Evolutionary conservation across 129 eudicot genomes (phyloP).

Genomic region (Chrysanthemum seticuspe): DNA sequence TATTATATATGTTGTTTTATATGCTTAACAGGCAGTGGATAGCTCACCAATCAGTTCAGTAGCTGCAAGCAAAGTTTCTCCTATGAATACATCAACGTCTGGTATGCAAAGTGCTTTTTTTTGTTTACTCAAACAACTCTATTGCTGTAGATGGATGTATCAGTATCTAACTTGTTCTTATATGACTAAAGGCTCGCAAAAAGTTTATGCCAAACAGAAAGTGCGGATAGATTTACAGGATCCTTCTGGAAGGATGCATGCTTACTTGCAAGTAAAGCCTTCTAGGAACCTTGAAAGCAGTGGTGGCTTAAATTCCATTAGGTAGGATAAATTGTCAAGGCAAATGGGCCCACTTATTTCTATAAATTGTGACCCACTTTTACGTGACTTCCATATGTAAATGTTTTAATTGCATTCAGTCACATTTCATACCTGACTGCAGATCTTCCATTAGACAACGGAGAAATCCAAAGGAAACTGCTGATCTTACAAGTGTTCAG

Average conservation of each 20-base stretch:
- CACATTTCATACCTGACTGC: slow-evolving; percentile 22
- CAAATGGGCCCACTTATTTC: background rate
- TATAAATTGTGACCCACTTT: background rate
- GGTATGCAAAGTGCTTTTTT: slow-evolving; percentile 37
- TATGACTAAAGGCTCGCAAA: slow-evolving; percentile 42
- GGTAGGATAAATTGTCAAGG: slow-evolving; percentile 43
- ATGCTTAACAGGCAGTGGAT: slow-evolving; percentile 50
- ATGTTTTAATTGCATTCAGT: background rate
- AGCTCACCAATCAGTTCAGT: slow-evolving; percentile 44
- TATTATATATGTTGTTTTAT: slow-evolving; percentile 19
- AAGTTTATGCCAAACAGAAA: slow-evolving; percentile 65
- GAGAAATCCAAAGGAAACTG: slow-evolving; percentile 92
- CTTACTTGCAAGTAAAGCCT: slow-evolving; percentile 75
- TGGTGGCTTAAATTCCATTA: slow-evolving; percentile 54
- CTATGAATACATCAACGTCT: slow-evolving; percentile 50
- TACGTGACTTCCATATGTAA: background rate
- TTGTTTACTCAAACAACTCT: slow-evolving; percentile 7
- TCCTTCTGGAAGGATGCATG: slow-evolving; percentile 98
- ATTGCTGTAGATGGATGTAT: background rate
- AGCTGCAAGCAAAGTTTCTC: slow-evolving; percentile 43
- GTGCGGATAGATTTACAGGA: slow-evolving; percentile 83
- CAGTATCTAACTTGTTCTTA: slow-evolving; percentile 11
- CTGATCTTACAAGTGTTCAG: slow-evolving; percentile 94
- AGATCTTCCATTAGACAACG: slow-evolving; percentile 88
- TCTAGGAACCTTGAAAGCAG: slow-evolving; percentile 45